phyloP scores from a whole-genome alignment of 495 filamentous ascomycete species.

The Aspergillus mulundensis region DNA sequence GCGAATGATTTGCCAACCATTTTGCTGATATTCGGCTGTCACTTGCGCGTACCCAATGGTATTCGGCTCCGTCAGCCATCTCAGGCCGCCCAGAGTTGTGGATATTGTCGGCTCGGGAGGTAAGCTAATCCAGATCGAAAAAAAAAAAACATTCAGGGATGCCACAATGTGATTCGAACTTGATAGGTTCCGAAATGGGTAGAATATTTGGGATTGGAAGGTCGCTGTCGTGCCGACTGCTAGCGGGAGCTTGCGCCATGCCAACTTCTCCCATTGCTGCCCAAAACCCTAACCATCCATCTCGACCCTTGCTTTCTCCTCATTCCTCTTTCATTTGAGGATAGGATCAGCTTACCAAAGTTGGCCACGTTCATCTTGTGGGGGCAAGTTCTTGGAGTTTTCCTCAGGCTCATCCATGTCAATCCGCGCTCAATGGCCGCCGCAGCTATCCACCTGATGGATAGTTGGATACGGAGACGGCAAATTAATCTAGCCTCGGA shows the following conservation, averaged over 20 bases:
- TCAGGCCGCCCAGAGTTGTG: slow-evolving; percentile 10
- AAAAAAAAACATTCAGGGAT: slow-evolving; percentile 4
- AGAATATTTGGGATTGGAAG: slow-evolving; percentile 11
- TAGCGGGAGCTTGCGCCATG: slow-evolving; percentile 23
- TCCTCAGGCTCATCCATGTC: slow-evolving; percentile 18
- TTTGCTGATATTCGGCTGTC: neutral
- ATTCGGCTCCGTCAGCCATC: slow-evolving; percentile 7
- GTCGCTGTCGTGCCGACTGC: slow-evolving; percentile 9
- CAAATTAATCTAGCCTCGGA: slow-evolving; percentile 14
- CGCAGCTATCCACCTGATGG: slow-evolving; percentile 15
- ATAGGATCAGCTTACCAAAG: slow-evolving; percentile 23
- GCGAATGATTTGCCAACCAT: neutral
- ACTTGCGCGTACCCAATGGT: slow-evolving; percentile 3
- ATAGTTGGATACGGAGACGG: slow-evolving; percentile 11
- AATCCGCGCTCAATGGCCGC: slow-evolving; percentile 12
- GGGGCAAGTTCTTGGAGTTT: slow-evolving; percentile 16
- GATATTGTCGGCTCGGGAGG: slow-evolving; percentile 1
- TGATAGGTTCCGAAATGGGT: slow-evolving; percentile 12
- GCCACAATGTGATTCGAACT: slow-evolving; percentile 7
- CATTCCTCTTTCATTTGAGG: slow-evolving; percentile 15
- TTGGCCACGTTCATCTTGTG: slow-evolving; percentile 23
- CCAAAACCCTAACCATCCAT: slow-evolving; percentile 24
- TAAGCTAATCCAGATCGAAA: slow-evolving; percentile 3
- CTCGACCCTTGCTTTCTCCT: slow-evolving; percentile 18
- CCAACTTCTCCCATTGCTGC: slow-evolving; percentile 37